Evolutionary conservation across 2,329 filamentous ascomycete species (phyloP).

Genomic region (Whalleya microplaca): DNA sequence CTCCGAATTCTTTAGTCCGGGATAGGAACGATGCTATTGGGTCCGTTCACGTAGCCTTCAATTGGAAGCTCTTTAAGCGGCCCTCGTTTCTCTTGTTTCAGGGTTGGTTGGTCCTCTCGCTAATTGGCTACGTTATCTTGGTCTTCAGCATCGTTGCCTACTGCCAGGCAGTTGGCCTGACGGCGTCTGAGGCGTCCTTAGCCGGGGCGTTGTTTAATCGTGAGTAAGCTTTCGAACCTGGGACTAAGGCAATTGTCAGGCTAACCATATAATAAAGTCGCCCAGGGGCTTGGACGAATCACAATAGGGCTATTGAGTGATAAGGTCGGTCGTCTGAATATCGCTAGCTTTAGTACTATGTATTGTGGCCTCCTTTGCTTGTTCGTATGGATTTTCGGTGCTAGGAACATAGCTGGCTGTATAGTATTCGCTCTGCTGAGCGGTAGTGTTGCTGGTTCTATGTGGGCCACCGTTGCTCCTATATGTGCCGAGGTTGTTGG

Average conservation of each 20-base stretch:
- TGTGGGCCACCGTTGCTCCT: conserved; percentile 71
- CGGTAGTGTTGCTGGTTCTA: conserved; percentile 70
- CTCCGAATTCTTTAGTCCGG: conserved; percentile 42
- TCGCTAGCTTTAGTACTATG: conserved; percentile 68
- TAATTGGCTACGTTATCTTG: conserved; percentile 77
- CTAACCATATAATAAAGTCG: conserved; percentile 41
- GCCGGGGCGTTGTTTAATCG: conserved; percentile 75
- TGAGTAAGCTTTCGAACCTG: conserved; percentile 37
- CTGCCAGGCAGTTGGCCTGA: conserved; percentile 68
- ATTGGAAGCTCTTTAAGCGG: conserved; percentile 62
- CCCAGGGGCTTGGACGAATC: conserved; percentile 69
- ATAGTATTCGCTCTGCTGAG: conserved; percentile 71
- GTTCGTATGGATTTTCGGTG: conserved; percentile 74
- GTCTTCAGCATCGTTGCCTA: conserved; percentile 79
- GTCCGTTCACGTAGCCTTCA: conserved; percentile 68
- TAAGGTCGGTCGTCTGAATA: conserved; percentile 71
- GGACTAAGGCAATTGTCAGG: background rate
- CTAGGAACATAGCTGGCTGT: conserved; percentile 64
- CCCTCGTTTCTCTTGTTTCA: conserved; percentile 67
- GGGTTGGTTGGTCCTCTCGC: conserved; percentile 70
- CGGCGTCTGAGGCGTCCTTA: conserved; percentile 68
- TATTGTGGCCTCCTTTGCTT: conserved; percentile 67
- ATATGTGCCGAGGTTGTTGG: conserved; percentile 77
- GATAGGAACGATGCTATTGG: conserved; percentile 76
- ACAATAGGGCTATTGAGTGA: conserved; percentile 76